Percentiles rank a stretch among this genome's conserved stretches.
Evolutionary conservation across 352 stramenopile species (phyloP).

Genomic region (Globisporangium parvum): DNA sequence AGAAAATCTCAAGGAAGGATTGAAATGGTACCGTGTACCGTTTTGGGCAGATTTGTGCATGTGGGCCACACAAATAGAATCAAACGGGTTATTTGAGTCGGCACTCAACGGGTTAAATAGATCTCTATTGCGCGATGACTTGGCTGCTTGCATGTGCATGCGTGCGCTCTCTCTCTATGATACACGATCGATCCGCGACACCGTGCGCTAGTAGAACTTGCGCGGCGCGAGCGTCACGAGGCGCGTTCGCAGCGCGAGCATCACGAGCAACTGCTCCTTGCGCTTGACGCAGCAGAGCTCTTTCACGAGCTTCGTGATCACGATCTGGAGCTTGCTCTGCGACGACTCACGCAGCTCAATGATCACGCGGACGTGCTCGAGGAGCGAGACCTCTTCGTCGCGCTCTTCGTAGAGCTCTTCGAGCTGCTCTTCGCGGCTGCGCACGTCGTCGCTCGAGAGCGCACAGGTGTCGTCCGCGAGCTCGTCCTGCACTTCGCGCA

Average conservation of each 20-base stretch:
- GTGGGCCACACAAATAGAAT: too few relatives aligned
- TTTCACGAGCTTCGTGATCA: constrained; percentile 33
- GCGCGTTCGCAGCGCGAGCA: constrained; percentile 42
- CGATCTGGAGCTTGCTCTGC: constrained; percentile 30
- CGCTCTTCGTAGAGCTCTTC: constrained; percentile 56
- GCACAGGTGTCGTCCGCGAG: constrained; percentile 23
- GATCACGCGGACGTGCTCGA: constrained; percentile 44
- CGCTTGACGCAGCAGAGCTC: constrained; percentile 35
- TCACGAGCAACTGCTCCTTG: constrained; percentile 43
- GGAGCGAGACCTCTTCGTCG: constrained; percentile 49
- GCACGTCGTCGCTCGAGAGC: constrained; percentile 15
- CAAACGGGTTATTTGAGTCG: too few relatives aligned
- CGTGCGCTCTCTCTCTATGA: not conserved
- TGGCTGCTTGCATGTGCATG: not conserved
- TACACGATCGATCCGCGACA: too few relatives aligned
- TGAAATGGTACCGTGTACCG: too few relatives aligned
- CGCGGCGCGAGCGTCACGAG: constrained; percentile 41
- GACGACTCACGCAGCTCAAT: constrained; percentile 36
- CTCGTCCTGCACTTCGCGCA: constrained; percentile 42
- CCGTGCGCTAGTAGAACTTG: constrained; percentile 34
- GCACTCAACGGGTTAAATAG: too few relatives aligned
- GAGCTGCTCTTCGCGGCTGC: constrained; percentile 36
- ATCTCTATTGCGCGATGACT: too few relatives aligned
- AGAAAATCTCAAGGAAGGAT: too few relatives aligned
- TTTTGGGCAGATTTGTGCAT: too few relatives aligned